Conservation (phyloP, 768 basidiomycete genomes). For the Kwoniella pini region DNA sequence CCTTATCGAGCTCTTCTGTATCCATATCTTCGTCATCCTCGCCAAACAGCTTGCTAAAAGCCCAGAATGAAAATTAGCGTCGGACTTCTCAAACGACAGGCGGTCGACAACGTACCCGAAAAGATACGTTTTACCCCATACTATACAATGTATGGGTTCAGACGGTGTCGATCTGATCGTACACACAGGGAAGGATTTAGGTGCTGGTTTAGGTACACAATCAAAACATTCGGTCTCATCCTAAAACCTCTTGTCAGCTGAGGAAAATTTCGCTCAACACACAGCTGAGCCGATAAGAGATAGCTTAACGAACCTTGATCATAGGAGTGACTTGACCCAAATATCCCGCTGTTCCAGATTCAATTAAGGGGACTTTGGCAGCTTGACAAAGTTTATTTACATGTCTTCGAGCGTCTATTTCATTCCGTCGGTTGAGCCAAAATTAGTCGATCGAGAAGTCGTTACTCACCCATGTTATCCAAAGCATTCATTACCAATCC, state of each 20-base stretch:
- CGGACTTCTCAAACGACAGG: neutral
- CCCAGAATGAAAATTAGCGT: slow-evolving; percentile 16
- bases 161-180: slow-evolving; percentile 96
- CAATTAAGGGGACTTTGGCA: slow-evolving; percentile 82
- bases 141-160: slow-evolving; percentile 97
- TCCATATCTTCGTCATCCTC: slow-evolving; percentile 76
- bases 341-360: slow-evolving; percentile 96
- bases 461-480: slow-evolving; percentile 80
- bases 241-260: slow-evolving; percentile 56
- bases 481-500: slow-evolving; percentile 93
- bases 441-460: neutral
- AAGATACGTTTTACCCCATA: slow-evolving; percentile 97
- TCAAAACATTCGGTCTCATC: slow-evolving; percentile 93
- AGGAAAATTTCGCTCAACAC: no score
- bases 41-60: slow-evolving; percentile 81
- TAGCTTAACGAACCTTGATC: slow-evolving; percentile 70
- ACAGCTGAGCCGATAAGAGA: no score
- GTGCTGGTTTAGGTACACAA: slow-evolving; percentile 87
- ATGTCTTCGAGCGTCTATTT: slow-evolving; percentile 82
- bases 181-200: slow-evolving; percentile 95
- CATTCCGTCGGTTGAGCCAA: neutral
- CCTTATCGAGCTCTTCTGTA: slow-evolving; percentile 79
- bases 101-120: slow-evolving; percentile 65
- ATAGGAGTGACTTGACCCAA: slow-evolving; percentile 95
- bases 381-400: slow-evolving; percentile 99